These are phyloP conservation scores for Aspergillus pseudonomiae DNA, from an alignment of 2,329 filamentous ascomycete species.

Conservation along the genomic window DNA sequence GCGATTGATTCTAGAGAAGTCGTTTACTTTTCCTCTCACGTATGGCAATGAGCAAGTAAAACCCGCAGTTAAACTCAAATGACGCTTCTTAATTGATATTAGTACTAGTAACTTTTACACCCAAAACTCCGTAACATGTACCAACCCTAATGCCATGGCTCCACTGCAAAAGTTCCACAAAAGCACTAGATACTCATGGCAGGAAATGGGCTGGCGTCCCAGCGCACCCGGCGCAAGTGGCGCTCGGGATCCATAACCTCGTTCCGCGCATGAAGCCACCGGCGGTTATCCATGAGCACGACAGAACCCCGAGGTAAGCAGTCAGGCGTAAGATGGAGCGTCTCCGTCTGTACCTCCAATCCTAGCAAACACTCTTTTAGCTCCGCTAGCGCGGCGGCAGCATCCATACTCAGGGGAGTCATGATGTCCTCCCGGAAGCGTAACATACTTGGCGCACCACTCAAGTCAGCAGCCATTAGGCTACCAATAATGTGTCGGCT, in stretches of 20 bases:
- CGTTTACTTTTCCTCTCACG: background rate
- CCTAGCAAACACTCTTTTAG: constrained; percentile 28
- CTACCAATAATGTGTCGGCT: constrained; percentile 24
- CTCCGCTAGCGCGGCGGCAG: constrained; percentile 32
- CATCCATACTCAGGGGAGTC: constrained; percentile 18
- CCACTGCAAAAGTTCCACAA: too few species aligned
- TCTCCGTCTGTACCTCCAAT: constrained; percentile 14
- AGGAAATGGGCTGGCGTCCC: background rate
- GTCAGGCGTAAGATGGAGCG: constrained; percentile 27
- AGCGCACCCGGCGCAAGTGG: background rate
- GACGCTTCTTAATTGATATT: background rate
- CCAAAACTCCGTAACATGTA: background rate
- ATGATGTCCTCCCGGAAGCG: constrained; percentile 18
- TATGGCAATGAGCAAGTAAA: background rate
- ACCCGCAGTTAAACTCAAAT: background rate
- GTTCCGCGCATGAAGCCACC: constrained; percentile 7
- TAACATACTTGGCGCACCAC: background rate
- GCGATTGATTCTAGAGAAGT: background rate
- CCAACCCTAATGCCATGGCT: background rate
- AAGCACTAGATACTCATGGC: background rate
- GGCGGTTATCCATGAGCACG: constrained; percentile 1
- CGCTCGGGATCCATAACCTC: background rate
- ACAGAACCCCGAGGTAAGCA: background rate
- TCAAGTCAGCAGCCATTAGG: constrained; percentile 18
- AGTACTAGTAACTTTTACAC: background rate